A percentile compares a stretch with the other conserved stretches of the same genome.
phyloP scores from a whole-genome alignment of 2,329 filamentous ascomycete genomes.

The Botryotinia globosa region DNA sequence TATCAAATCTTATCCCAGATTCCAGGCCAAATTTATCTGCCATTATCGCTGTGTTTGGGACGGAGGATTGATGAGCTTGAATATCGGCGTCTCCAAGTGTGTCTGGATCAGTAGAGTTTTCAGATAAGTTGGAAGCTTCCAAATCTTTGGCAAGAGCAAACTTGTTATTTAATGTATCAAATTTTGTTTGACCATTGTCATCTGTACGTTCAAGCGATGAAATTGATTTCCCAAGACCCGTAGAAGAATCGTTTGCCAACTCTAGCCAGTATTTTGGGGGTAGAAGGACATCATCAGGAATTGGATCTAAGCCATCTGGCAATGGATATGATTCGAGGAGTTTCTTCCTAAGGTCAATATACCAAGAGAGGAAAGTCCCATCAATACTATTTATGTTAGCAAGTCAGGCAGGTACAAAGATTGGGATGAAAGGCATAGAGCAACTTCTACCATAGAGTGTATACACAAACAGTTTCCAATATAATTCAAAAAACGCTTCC shows the following conservation, averaged over 20 bases:
- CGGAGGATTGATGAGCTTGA: not conserved
- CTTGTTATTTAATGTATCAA: not conserved
- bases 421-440: not conserved
- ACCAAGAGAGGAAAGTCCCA: conserved; percentile 78
- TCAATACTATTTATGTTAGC: conserved; percentile 59
- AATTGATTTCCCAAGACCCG: not conserved
- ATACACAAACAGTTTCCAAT: not conserved
- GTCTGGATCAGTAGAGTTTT: not conserved
- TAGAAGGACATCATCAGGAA: conserved; percentile 71
- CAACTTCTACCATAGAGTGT: not conserved
- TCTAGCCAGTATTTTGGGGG: conserved; percentile 53
- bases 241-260: conserved; percentile 14
- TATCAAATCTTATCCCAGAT: not conserved
- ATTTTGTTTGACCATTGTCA: not conserved
- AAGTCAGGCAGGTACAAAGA: not conserved
- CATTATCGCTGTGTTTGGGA: not conserved
- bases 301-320: conserved; percentile 61
- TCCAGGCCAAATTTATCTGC: not conserved
- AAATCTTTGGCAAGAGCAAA: not conserved
- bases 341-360: conserved; percentile 61
- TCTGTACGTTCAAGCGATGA: not conserved
- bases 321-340: conserved; percentile 68
- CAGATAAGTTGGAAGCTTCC: not conserved
- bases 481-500: not conserved
- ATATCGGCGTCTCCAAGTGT: not conserved